Conservation (phyloP, 768 basidiomycete species). For the Psilocybe azurescens region DNA sequence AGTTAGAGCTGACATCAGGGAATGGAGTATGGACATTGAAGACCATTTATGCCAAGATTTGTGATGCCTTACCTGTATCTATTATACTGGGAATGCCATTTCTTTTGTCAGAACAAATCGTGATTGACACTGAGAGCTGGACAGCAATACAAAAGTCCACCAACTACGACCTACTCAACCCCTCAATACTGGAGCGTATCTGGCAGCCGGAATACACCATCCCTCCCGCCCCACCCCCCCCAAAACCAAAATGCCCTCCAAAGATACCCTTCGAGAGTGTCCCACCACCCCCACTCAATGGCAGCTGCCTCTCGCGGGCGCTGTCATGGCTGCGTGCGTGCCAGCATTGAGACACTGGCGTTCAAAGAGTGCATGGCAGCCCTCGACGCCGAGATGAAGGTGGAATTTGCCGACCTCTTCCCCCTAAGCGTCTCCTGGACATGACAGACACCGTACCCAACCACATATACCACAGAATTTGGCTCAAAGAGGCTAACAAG, state of each 20-base stretch:
- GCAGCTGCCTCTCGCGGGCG: too few species aligned
- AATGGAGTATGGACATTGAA: conserved; percentile 26
- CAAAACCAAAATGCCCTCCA: too few species aligned
- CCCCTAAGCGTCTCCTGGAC: background rate
- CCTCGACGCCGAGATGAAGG: background rate
- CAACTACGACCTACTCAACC: background rate
- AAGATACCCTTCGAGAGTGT: too few species aligned
- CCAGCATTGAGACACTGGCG: background rate
- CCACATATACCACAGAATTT: background rate
- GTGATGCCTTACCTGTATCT: too few species aligned
- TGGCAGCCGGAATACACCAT: too few species aligned
- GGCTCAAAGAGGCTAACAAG: background rate
- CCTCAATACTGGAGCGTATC: too few species aligned
- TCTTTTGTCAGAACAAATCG: background rate
- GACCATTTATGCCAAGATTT: too few species aligned
- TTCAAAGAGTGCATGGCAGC: background rate
- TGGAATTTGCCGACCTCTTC: background rate
- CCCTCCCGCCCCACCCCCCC: too few species aligned
- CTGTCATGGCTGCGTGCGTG: background rate
- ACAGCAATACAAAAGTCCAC: background rate
- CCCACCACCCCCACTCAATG: too few species aligned
- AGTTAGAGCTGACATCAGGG: conserved; percentile 17
- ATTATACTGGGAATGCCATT: conserved; percentile 28
- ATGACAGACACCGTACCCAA: background rate
- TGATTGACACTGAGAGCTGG: too few species aligned